These are phyloP conservation scores for Herpetomonas samuelpessoai DNA, from an alignment of 208 protist species.

Conservation along the genomic window DNA sequence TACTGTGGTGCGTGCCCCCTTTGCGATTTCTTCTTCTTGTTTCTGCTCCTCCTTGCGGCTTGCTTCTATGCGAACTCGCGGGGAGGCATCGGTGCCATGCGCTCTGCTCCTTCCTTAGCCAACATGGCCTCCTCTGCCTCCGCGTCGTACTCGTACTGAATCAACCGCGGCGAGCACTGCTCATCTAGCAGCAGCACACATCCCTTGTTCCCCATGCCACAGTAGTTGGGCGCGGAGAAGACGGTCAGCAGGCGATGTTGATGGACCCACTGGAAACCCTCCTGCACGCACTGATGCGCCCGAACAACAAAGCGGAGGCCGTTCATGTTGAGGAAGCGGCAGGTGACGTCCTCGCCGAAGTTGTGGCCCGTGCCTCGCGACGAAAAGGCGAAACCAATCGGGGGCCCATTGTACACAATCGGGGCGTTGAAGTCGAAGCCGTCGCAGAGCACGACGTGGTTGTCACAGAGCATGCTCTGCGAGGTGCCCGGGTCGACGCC, in stretches of 20 bases:
- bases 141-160: constrained; percentile 61
- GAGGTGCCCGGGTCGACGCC: background rate
- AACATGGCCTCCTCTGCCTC: constrained; percentile 9
- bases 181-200: constrained; percentile 90
- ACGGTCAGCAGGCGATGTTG: constrained; percentile 98
- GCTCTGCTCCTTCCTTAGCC: constrained; percentile 6
- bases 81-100: constrained; percentile 28
- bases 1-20: too few relatives aligned
- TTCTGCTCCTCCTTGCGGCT: too few relatives aligned
- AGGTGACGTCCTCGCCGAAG: constrained; percentile 98
- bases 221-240: constrained; percentile 99
- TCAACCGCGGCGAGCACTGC: constrained; percentile 32
- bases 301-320: constrained; percentile 97
- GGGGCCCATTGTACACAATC: constrained; percentile 24
- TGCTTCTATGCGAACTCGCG: constrained; percentile 23
- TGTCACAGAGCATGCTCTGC: constrained; percentile 4
- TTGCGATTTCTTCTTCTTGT: too few relatives aligned
- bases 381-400: constrained; percentile 96
- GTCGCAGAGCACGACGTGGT: constrained; percentile 17
- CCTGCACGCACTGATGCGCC: constrained; percentile 98
- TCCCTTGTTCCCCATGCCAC: constrained; percentile 99
- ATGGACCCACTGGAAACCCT: constrained; percentile 99
- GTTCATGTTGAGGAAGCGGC: constrained; percentile 96
- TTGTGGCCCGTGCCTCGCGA: constrained; percentile 98
- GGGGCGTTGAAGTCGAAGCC: constrained; percentile 22